Evolutionary conservation across 768 basidiomycete genomes (phyloP).

Genomic region (Pilatotrama ljubarskyi): DNA sequence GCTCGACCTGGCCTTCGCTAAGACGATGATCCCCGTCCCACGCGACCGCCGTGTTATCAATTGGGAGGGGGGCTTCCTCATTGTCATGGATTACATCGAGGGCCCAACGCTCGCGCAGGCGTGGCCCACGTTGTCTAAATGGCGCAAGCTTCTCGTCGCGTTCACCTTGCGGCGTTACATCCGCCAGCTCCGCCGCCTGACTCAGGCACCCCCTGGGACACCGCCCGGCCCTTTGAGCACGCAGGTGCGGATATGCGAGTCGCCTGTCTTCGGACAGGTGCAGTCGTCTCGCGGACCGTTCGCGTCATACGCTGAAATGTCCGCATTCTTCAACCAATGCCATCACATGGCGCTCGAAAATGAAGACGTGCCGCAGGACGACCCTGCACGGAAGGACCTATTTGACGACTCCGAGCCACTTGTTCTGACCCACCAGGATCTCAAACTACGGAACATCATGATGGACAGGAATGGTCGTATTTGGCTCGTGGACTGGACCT

Average conservation of each 20-base stretch:
- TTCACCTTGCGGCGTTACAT: constrained; percentile 33
- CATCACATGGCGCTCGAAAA: not conserved
- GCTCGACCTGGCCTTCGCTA: not conserved
- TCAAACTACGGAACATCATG: too few species aligned
- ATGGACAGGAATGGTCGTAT: too few species aligned
- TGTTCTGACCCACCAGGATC: too few species aligned
- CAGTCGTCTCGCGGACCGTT: constrained; percentile 1
- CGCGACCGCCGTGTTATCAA: constrained; percentile 15
- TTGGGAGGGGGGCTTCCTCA: not conserved
- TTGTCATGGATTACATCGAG: constrained; percentile 29
- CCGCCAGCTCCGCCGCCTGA: constrained; percentile 27
- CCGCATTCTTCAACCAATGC: constrained; percentile 2
- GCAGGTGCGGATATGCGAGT: not conserved
- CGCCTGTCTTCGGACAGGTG: not conserved
- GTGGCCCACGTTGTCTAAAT: constrained; percentile 29
- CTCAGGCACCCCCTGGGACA: not conserved
- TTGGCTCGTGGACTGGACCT: too few species aligned
- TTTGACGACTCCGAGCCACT: constrained; percentile 15
- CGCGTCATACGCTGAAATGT: constrained; percentile 5
- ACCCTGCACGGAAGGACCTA: not conserved
- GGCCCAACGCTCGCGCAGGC: constrained; percentile 26
- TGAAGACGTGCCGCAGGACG: not conserved
- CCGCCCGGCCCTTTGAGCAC: constrained; percentile 1
- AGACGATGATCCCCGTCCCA: constrained; percentile 21
- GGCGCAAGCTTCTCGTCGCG: constrained; percentile 27